Conservation (phyloP, 257 asterid genomes). For the Solanum ossicruentum region DNA sequence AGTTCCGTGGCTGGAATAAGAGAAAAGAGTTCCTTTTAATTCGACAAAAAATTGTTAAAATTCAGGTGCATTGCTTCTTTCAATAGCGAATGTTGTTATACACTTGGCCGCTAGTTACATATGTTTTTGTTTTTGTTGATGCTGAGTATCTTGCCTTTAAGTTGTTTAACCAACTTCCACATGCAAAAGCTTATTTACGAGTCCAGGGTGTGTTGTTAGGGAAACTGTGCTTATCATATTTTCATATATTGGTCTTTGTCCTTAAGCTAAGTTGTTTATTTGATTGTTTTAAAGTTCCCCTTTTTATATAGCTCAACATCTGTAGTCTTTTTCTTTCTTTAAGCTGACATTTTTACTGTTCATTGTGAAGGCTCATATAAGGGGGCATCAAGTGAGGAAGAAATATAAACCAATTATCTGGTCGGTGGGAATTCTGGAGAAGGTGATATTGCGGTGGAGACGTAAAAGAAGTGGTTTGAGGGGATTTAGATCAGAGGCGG, state of each 20-base stretch:
- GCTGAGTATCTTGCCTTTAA: neutral
- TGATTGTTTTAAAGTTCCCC: neutral
- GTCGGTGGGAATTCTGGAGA: conserved; percentile 92
- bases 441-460: conserved; percentile 91
- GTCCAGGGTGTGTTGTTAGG: neutral
- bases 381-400: conserved; percentile 95
- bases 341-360: conserved; percentile 17
- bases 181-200: neutral
- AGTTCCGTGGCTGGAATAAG: conserved; percentile 89
- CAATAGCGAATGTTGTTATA: neutral
- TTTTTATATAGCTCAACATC: neutral
- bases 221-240: neutral
- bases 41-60: conserved; percentile 76
- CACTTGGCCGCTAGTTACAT: neutral
- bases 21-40: conserved; percentile 63
- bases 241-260: neutral
- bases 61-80: conserved; percentile 55
- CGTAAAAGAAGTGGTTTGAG: conserved; percentile 84
- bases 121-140: neutral
- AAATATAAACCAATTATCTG: conserved; percentile 73
- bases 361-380: conserved; percentile 77
- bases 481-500: conserved; percentile 56
- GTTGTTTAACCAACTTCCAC: neutral
- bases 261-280: neutral
- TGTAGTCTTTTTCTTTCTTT: neutral